These are phyloP conservation scores for Kurtzmaniella quercitrusa DNA, from an alignment of 1,139 yeast species.

Conservation along the genomic window DNA sequence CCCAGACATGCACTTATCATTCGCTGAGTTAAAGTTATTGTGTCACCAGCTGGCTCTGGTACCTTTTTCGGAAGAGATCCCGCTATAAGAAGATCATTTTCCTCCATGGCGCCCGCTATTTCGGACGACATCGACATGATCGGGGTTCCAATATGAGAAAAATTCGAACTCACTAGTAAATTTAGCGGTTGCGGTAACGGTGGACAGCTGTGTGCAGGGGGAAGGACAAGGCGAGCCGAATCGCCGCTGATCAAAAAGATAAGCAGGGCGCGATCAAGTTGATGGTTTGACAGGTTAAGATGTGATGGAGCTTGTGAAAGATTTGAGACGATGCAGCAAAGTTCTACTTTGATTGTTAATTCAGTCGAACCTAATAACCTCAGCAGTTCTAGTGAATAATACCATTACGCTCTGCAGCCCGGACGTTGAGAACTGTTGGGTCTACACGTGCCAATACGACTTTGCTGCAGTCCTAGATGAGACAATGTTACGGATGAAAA, in stretches of 20 bases:
- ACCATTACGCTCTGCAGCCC: no score
- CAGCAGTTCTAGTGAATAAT: no score
- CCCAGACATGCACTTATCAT: slow-evolving; percentile 93
- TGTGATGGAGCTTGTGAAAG: not conserved
- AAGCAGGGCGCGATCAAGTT: not conserved
- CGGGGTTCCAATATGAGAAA: not conserved
- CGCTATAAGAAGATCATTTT: slow-evolving; percentile 14
- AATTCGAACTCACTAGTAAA: not conserved
- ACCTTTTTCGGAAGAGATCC: slow-evolving; percentile 5
- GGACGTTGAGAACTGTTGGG: no score
- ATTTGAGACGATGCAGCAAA: no score
- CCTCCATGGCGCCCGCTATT: slow-evolving; percentile 37
- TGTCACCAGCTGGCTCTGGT: slow-evolving; percentile 9
- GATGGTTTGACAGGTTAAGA: no score
- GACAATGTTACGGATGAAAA: not conserved
- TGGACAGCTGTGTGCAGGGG: not conserved
- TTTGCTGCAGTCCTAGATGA: not conserved
- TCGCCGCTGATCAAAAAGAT: not conserved
- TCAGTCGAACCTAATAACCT: no score
- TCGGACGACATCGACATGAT: slow-evolving; percentile 36
- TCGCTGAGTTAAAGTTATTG: slow-evolving; percentile 54
- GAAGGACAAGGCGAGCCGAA: slow-evolving; percentile 1
- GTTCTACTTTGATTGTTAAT: no score
- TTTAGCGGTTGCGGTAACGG: slow-evolving; percentile 1
- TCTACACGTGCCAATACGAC: not conserved